Percentiles rank a stretch among this genome's conserved stretches.
Conservation (phyloP, 305 asterid genomes). For the Fraxinus nigra region DNA sequence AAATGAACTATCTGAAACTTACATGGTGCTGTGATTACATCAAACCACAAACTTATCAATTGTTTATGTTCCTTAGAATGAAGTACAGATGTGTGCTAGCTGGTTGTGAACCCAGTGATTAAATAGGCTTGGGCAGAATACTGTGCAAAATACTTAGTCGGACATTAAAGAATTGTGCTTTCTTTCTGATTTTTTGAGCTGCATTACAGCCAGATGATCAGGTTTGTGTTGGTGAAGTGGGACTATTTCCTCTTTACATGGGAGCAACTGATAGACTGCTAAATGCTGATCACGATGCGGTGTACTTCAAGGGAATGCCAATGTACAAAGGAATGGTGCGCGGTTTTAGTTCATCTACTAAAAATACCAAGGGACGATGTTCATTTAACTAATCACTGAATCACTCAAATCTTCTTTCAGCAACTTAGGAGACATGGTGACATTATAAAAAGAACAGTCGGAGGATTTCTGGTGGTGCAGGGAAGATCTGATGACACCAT, state of each 20-base stretch:
- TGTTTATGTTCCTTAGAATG: background rate
- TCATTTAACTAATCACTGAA: constrained; percentile 1
- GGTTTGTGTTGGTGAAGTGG: constrained; percentile 88
- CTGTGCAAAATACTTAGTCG: background rate
- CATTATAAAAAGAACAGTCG: constrained; percentile 63
- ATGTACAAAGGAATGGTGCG: constrained; percentile 74
- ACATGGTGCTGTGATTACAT: background rate
- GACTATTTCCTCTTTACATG: constrained; percentile 65
- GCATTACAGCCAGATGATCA: constrained; percentile 65
- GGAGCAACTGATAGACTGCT: constrained; percentile 82
- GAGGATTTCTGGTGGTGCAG: constrained; percentile 68
- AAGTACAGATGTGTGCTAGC: background rate
- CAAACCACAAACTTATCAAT: background rate
- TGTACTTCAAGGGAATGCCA: constrained; percentile 94
- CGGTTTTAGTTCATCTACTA: background rate
- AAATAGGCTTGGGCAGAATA: background rate
- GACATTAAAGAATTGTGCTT: background rate
- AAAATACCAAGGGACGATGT: background rate
- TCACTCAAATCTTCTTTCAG: constrained; percentile 33
- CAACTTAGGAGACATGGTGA: constrained; percentile 95
- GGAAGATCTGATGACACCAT: constrained; percentile 98
- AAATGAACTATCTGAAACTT: background rate
- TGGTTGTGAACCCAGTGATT: background rate
- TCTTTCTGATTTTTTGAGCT: constrained; percentile 10
- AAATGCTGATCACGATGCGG: constrained; percentile 82